Base-by-base conservation (phyloP, 2,329 filamentous ascomycete species). In the Cladosporium halotolerans region DNA sequence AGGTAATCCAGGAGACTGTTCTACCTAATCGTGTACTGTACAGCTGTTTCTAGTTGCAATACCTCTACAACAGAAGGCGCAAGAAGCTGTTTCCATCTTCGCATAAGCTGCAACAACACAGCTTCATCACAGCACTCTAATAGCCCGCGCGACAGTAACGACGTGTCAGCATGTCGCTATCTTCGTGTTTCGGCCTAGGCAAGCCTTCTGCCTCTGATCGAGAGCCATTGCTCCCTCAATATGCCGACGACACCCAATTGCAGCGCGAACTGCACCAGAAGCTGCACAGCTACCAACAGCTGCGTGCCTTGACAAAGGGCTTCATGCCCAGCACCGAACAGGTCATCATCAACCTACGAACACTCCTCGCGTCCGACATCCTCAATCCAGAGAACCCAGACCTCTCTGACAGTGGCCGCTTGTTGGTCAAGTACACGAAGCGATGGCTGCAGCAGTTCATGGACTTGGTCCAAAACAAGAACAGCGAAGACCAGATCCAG, bases 261-360 rank as follows among this genome's bases (percentile, higher is more conserved):
- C 88, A 96, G 77, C 79, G 83, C 45, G 78, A 83, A 63, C 79
- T 95, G 55, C 88, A 92, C 65, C 84, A 92, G 70, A 96, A 96
- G 76, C 80, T 97, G 56, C 92, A 96, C 72, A 85, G 85, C 23
- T 96, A 96, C 67, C 89, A 96, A 76, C 95, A 96, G 86, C 68
- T 90, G 28, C 81, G 88, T 50, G 92, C 92, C 52, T 69, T 96
- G 9, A 81, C 81, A 1, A 82, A 88, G 64, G 92, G 92, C 5
- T 96, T 84, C 71, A 91, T 97, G 86, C 92, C 92, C 44, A 93
- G 89, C 5, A 96, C 88, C 9, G 85, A 93, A 61, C 92, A 97
- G 69, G 67, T 80, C 60, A 86, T 93, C 63, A 76, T 85, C 67
- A 90, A 95, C 60, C 75, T 97, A 2, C 83, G 89, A 60, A 88